Evolutionary conservation across 768 basidiomycete species (phyloP).

Genomic region (Collybia sp.): DNA sequence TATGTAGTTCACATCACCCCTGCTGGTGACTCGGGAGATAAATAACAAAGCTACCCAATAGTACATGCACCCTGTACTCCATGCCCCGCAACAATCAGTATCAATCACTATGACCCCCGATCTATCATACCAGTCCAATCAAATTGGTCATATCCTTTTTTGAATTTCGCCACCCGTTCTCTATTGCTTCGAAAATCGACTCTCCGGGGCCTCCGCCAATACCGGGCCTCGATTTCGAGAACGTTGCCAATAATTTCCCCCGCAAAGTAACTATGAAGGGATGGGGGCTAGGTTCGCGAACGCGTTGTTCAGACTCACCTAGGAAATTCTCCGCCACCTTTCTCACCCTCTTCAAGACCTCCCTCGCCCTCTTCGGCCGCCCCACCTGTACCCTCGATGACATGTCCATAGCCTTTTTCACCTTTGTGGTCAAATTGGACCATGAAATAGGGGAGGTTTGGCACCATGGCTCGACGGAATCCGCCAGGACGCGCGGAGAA

Average conservation of each 20-base stretch:
- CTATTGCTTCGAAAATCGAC: conserved; percentile 69
- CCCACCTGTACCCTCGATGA: conserved; percentile 85
- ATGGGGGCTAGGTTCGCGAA: conserved; percentile 2
- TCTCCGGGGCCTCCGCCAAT: conserved; percentile 78
- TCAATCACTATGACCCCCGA: conserved; percentile 12
- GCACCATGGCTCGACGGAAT: conserved; percentile 92
- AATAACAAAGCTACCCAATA: too few relatives aligned
- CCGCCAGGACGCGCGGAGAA: conserved; percentile 88
- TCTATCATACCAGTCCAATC: conserved; percentile 82
- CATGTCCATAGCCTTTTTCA: conserved; percentile 96
- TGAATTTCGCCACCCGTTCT: conserved; percentile 65
- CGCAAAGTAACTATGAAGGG: conserved; percentile 74
- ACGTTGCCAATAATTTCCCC: conserved; percentile 92
- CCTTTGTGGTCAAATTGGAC: conserved; percentile 98
- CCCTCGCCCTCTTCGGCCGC: conserved; percentile 21
- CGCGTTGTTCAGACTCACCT: conserved; percentile 41
- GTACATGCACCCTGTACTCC: too few relatives aligned
- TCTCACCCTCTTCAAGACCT: conserved; percentile 78
- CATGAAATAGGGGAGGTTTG: conserved; percentile 98
- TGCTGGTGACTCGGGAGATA: neutral
- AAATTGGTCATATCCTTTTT: conserved; percentile 69
- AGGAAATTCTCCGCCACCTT: conserved; percentile 90
- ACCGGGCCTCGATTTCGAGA: conserved; percentile 79
- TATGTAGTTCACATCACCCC: too few relatives aligned
- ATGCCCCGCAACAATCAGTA: neutral